Evolutionary conservation across 1,284 basidiomycete species (phyloP), one percentile per base, ranked within the genome.

Genomic region (Cerioporus squamosus): DNA sequence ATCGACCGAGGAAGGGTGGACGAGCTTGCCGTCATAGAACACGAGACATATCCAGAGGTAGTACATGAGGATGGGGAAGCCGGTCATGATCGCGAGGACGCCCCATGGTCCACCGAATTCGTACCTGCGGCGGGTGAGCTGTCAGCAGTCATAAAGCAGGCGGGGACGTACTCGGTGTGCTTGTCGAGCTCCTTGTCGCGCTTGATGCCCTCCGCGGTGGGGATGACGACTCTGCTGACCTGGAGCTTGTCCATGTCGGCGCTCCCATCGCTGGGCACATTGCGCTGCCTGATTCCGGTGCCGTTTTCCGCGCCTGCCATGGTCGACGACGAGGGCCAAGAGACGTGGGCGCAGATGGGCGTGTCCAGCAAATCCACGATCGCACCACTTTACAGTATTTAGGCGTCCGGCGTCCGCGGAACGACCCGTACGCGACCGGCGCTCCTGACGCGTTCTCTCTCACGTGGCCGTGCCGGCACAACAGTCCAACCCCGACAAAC

Each of bases 21-120:
- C 87, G 43, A 97, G 79, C 67, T 84, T 81, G 53, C 97, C 97
- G 66, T 98, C 91, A 73, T 98, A 96, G 76, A 95, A 97, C 86
- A 93, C 95, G 40, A 98, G 83, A 71, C 97, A 99, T 66, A 95
- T 94, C 94, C 95, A 98, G 66, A 99, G 86, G 79, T 99, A 99
- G 77, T 98, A 98, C 96, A 95, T 94, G 62, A 94, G 81, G 39
- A 88, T 75, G 0, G 97, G 97, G 75, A 99, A 99, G 52, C 92
- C 88, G 29, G 90, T 82, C 92, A 99, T 99, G 81, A 99, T 98
- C 29, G 91, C 91, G 10, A 88, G 77, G 43, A 96, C 94, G 47
- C 97, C 97, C 76, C 83, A 81, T 44, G 97, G 96, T 8, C 97
- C 97, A 65, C 97, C 97, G 70, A 99, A 99, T 76, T 99, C 96